A percentile compares a stretch with the other conserved stretches of the same genome.
phyloP scores from a whole-genome alignment of 495 filamentous ascomycete species.

The Tuber melanosporum region DNA sequence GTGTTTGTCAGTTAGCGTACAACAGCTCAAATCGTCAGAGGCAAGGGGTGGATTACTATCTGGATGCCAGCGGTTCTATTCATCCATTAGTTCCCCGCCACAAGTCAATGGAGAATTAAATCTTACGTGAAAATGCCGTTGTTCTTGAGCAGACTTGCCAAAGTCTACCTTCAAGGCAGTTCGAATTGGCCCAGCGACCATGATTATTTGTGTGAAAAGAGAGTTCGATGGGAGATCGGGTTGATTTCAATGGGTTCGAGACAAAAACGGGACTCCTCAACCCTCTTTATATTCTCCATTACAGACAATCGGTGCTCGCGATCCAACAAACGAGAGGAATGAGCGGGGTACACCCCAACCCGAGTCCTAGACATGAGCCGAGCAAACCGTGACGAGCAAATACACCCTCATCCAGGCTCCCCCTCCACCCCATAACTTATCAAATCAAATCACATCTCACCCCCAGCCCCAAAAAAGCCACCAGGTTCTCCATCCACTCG shows the following conservation, averaged over 20 bases:
- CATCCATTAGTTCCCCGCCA: conserved; percentile 1
- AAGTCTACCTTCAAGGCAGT: conserved; percentile 59
- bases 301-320: background rate
- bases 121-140: conserved; percentile 69
- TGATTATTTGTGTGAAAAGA: conserved; percentile 5
- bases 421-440: background rate
- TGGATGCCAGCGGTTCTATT: conserved; percentile 88
- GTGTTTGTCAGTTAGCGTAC: conserved; percentile 12
- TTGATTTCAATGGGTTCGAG: background rate
- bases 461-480: background rate
- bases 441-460: background rate
- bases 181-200: conserved; percentile 29
- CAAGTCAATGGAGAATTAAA: background rate
- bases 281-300: background rate
- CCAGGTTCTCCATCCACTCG: background rate
- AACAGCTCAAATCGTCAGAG: background rate
- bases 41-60: conserved; percentile 55
- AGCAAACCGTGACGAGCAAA: background rate
- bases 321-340: background rate
- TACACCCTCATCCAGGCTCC: background rate
- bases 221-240: background rate
- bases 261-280: background rate
- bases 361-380: background rate
- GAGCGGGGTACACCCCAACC: background rate
- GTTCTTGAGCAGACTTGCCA: conserved; percentile 68